Conservation (phyloP, 2,329 filamentous ascomycete genomes). For the Bipolaris sorokiniana region DNA sequence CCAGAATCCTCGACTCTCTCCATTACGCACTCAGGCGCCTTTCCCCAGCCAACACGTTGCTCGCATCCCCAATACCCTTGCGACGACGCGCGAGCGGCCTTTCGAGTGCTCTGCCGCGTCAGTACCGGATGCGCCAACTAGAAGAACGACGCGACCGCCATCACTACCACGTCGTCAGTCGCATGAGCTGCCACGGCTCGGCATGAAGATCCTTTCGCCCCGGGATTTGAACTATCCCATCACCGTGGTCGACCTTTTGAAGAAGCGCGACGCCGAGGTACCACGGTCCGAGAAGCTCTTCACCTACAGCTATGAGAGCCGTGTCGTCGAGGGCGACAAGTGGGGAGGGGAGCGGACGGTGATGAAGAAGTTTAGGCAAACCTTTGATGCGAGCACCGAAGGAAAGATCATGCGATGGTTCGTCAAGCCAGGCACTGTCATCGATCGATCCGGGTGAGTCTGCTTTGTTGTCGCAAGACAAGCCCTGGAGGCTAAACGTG, state of each 20-base stretch:
- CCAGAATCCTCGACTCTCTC: background rate
- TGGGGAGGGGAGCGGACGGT: conserved; percentile 75
- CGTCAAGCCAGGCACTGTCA: conserved; percentile 68
- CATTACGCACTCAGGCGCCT: background rate
- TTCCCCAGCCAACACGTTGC: background rate
- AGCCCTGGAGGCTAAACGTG: conserved; percentile 3
- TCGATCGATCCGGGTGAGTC: conserved; percentile 52
- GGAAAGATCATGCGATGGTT: conserved; percentile 80
- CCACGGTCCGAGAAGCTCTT: conserved; percentile 79
- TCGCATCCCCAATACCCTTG: conserved; percentile 1
- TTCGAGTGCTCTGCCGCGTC: conserved; percentile 15
- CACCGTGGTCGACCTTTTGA: conserved; percentile 84
- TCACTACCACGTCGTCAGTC: conserved; percentile 24
- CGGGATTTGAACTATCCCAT: conserved; percentile 83
- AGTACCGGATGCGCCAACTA: conserved; percentile 43
- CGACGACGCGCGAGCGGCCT: background rate
- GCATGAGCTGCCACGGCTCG: conserved; percentile 42
- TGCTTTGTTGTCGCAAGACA: background rate
- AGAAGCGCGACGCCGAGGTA: conserved; percentile 75
- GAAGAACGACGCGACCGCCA: conserved; percentile 36
- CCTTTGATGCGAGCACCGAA: conserved; percentile 84
- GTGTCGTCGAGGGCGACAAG: conserved; percentile 68
- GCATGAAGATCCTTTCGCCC: conserved; percentile 58
- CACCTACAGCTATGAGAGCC: conserved; percentile 85
- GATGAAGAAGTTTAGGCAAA: conserved; percentile 73